phyloP scores from a whole-genome alignment of 257 asterid genomes.

The Capsicum baccatum region DNA sequence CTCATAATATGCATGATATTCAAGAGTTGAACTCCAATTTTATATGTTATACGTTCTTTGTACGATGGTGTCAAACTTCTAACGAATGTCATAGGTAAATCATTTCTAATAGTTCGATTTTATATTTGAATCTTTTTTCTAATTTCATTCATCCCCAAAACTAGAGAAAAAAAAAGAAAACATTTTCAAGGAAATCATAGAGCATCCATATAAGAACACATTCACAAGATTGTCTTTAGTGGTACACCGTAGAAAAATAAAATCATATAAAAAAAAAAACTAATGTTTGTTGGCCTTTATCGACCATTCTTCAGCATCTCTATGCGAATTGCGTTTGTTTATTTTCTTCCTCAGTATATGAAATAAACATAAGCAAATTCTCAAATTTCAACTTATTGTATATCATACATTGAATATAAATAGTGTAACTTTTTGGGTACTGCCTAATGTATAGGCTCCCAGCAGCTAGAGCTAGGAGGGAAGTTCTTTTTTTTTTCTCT shows the following conservation, averaged over 20 bases:
- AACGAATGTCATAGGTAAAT: no score
- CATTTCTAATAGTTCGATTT: no score
- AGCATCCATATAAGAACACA: neutral
- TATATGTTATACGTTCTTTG: neutral
- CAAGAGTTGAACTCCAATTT: neutral
- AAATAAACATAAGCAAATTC: neutral
- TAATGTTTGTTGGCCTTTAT: conserved; percentile 9
- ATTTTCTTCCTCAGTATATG: neutral
- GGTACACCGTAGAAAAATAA: neutral
- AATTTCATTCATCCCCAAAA: neutral
- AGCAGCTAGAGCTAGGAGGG: no score
- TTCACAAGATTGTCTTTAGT: neutral
- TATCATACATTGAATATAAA: neutral
- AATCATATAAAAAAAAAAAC: neutral
- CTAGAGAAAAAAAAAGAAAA: neutral
- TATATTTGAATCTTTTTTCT: neutral
- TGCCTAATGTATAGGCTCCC: no score
- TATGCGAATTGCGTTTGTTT: neutral
- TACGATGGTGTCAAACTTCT: no score
- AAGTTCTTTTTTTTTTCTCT: no score
- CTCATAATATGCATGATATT: neutral
- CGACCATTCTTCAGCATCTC: neutral
- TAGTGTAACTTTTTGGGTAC: no score
- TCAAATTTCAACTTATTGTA: neutral
- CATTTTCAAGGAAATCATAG: neutral